Evolutionary conservation across 2,329 filamentous ascomycete species (phyloP).

Genomic region (Harringtonia lauricola): DNA sequence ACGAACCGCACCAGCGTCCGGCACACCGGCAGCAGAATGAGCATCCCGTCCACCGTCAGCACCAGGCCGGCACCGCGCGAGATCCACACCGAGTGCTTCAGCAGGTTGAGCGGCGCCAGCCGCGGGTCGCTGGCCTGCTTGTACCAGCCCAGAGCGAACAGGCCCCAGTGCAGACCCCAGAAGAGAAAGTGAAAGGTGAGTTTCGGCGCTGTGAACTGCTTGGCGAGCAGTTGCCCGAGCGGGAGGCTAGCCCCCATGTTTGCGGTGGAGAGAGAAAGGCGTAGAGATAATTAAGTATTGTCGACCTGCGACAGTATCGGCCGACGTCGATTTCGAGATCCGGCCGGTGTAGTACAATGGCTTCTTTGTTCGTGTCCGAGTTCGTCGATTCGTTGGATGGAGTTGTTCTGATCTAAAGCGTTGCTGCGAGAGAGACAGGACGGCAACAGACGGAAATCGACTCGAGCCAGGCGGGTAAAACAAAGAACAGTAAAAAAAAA

Average conservation of each 20-base stretch:
- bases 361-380: too few species aligned
- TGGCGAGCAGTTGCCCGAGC: constrained; percentile 35
- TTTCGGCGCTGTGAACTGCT: constrained; percentile 61
- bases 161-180: constrained; percentile 63
- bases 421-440: background rate
- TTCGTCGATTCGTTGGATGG: too few species aligned
- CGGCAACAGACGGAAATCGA: constrained; percentile 1
- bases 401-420: too few species aligned
- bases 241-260: constrained; percentile 28
- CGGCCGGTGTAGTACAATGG: background rate
- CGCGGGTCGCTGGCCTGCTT: constrained; percentile 60
- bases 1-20: constrained; percentile 76
- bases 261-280: constrained; percentile 17
- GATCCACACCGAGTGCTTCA: constrained; percentile 88
- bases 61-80: constrained; percentile 87
- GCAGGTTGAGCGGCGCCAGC: constrained; percentile 66
- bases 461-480: background rate
- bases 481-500: background rate
- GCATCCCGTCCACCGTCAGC: constrained; percentile 69
- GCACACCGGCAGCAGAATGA: constrained; percentile 92
- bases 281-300: constrained; percentile 23
- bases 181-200: constrained; percentile 72
- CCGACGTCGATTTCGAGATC: constrained; percentile 1
- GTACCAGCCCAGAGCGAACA: constrained; percentile 84
- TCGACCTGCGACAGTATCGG: constrained; percentile 42